A percentile compares a stretch with the other conserved stretches of the same genome.
Conservation (phyloP, 75 land plant species). For the Cupressus sempervirens region DNA sequence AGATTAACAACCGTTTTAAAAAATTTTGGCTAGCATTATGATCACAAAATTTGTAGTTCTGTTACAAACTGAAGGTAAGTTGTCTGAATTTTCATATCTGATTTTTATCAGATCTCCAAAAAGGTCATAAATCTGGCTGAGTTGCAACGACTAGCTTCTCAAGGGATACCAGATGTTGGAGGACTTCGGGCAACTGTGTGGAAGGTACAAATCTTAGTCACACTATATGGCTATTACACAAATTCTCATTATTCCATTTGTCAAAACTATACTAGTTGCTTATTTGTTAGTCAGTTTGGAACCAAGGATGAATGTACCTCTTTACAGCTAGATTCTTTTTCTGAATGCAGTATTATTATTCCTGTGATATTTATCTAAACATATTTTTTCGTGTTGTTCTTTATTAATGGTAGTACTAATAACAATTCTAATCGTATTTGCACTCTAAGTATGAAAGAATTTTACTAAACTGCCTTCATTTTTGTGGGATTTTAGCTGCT, state of each 20-base stretch:
- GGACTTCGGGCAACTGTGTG: slow-evolving; percentile 80
- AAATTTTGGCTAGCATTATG: background rate
- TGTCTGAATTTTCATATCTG: background rate
- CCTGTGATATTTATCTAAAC: slow-evolving; percentile 4
- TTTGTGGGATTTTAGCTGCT: slow-evolving; percentile 48
- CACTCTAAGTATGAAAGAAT: background rate
- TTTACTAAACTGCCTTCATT: slow-evolving; percentile 1
- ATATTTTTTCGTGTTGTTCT: background rate
- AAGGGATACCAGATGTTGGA: slow-evolving; percentile 83
- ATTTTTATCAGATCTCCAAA: slow-evolving; percentile 58
- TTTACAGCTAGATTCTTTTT: slow-evolving; percentile 3
- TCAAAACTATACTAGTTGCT: slow-evolving; percentile 3
- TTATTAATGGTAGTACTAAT: background rate
- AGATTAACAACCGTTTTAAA: slow-evolving; percentile 1
- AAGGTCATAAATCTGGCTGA: slow-evolving; percentile 70
- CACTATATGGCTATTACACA: background rate
- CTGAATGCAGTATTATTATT: background rate
- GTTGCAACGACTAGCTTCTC: slow-evolving; percentile 73
- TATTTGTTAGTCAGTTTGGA: slow-evolving; percentile 1
- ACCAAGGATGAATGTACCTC: background rate
- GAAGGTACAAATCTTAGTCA: slow-evolving; percentile 53
- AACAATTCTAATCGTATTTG: background rate
- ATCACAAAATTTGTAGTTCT: background rate
- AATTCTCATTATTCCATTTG: background rate
- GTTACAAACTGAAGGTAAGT: background rate